Conservation (phyloP, 805 yeast species). For the Suhomyces xylopsoci region DNA sequence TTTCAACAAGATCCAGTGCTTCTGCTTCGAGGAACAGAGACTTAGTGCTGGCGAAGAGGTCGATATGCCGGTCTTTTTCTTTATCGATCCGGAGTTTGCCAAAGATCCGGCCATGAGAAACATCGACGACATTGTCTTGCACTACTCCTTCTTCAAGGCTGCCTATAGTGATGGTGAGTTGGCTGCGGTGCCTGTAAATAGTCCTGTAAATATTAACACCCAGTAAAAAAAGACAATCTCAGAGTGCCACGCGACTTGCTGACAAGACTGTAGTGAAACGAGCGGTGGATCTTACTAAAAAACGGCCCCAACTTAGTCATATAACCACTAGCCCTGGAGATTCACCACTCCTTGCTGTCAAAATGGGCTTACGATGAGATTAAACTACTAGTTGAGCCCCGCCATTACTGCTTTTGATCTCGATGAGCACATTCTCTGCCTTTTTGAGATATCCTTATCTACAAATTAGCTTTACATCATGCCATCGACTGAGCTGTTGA, state of each 20-base stretch:
- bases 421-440: neutral
- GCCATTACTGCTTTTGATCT: neutral
- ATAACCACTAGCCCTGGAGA: neutral
- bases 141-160: conserved; percentile 89
- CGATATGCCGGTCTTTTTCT: conserved; percentile 98
- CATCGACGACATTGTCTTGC: conserved; percentile 83
- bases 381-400: neutral
- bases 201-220: conserved; percentile 2
- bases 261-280: too few relatives aligned
- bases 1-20: conserved; percentile 95
- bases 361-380: neutral
- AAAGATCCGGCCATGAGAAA: conserved; percentile 90
- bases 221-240: too few relatives aligned
- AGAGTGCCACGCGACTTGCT: neutral
- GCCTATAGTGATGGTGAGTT: conserved; percentile 40
- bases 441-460: neutral
- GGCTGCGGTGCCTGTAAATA: conserved; percentile 31
- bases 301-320: neutral
- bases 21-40: conserved; percentile 96
- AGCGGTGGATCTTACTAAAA: neutral
- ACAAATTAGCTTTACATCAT: neutral
- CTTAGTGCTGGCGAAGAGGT: conserved; percentile 94
- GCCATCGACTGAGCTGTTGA: neutral
- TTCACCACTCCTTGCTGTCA: neutral
- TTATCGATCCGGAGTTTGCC: conserved; percentile 93